phyloP scores from a whole-genome alignment of 139 green algal genomes.

The Spirogloea muscicola region DNA sequence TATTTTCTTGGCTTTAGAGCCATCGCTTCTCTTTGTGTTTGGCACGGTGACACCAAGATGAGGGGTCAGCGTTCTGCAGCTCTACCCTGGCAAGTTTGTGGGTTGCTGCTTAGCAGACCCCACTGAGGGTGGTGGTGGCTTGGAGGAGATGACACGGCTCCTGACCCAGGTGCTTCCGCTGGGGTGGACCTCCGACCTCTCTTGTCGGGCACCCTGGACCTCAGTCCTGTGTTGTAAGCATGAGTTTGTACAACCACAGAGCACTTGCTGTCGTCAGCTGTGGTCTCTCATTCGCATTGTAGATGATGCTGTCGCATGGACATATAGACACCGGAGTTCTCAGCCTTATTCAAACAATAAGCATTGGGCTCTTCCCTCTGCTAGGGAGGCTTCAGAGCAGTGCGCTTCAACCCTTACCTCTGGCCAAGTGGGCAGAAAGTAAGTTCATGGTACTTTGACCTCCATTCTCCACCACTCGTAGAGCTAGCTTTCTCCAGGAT shows the following conservation, averaged over 20 bases:
- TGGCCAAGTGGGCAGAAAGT: constrained; percentile 58
- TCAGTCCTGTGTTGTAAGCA: not conserved
- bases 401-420: constrained; percentile 71
- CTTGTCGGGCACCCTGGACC: not conserved
- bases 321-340: too few species aligned
- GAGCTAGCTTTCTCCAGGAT: too few species aligned
- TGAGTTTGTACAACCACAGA: too few species aligned
- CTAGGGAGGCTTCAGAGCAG: constrained; percentile 49
- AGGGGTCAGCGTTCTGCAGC: not conserved
- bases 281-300: not conserved
- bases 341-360: too few species aligned
- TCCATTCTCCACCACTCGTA: too few species aligned
- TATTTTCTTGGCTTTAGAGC: too few species aligned
- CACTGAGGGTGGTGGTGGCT: constrained; percentile 29
- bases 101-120: constrained; percentile 65
- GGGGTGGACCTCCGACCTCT: too few species aligned
- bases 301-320: not conserved
- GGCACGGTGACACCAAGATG: too few species aligned
- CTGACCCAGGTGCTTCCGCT: too few species aligned
- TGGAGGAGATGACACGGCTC: constrained; percentile 36
- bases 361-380: not conserved
- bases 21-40: not conserved
- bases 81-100: constrained; percentile 55
- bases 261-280: too few species aligned
- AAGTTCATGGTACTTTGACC: too few species aligned